Evolutionary conservation across 2,329 filamentous ascomycete species (phyloP).

Genomic region (Penicillium janthinellum): DNA sequence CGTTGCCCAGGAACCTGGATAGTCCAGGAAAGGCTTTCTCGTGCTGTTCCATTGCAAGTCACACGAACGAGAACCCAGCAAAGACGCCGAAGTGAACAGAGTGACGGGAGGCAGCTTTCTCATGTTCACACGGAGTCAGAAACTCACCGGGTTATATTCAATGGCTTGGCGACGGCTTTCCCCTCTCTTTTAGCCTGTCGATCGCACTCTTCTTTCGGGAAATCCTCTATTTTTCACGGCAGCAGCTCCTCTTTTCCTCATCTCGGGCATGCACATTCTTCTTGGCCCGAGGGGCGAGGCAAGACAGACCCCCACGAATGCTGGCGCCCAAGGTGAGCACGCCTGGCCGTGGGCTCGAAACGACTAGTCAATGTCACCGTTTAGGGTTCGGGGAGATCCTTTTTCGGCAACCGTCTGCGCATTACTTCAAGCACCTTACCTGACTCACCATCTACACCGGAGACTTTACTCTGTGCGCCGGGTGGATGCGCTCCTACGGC

Average conservation of each 20-base stretch:
- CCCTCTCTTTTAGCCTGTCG: not conserved
- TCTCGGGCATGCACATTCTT: not conserved
- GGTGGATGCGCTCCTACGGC: slow-evolving; percentile 7
- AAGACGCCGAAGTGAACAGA: not conserved
- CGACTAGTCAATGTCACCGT: slow-evolving; percentile 4
- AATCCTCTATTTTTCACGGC: not conserved
- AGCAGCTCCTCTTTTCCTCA: slow-evolving; percentile 3
- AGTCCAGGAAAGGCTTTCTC: slow-evolving; percentile 11
- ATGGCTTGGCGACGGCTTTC: not conserved
- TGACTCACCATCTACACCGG: not conserved
- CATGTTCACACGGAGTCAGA: not conserved
- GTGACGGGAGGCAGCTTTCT: not conserved
- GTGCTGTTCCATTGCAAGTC: slow-evolving; percentile 6
- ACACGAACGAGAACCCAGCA: not conserved
- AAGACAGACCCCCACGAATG: not conserved
- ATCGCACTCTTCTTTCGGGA: not conserved
- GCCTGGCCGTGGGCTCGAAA: not conserved
- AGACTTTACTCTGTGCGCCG: not conserved
- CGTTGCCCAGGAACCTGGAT: slow-evolving; percentile 19
- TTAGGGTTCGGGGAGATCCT: not conserved
- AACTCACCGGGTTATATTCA: not conserved
- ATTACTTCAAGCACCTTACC: not conserved
- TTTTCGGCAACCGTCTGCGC: not conserved
- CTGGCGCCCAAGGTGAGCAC: not conserved
- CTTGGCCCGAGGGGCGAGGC: not conserved